These are phyloP conservation scores for Lactarius vividus DNA, from an alignment of 768 basidiomycete species.

Conservation along the genomic window DNA sequence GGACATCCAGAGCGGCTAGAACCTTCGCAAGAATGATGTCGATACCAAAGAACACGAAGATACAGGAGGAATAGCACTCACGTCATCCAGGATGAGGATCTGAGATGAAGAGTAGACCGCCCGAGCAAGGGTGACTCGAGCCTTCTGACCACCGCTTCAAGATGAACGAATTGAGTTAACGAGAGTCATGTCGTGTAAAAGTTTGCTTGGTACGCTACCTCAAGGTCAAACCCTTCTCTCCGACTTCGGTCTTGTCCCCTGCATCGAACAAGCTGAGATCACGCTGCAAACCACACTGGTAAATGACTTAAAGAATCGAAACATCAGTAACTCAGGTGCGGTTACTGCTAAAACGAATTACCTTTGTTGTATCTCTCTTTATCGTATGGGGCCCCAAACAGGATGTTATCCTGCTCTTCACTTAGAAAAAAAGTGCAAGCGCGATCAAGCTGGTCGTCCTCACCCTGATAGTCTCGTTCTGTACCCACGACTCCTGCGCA, in stretches of 20 bases:
- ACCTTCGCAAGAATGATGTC: conserved; percentile 29
- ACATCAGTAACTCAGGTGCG: not conserved
- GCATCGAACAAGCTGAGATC: conserved; percentile 48
- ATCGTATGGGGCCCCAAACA: conserved; percentile 49
- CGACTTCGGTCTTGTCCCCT: conserved; percentile 55
- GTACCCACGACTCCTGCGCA: conserved; percentile 83
- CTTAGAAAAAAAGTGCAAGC: not conserved
- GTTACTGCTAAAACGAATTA: conserved; percentile 13
- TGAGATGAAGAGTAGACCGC: conserved; percentile 60
- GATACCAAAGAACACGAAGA: no score
- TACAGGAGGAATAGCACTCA: conserved; percentile 31
- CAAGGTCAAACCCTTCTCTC: conserved; percentile 53
- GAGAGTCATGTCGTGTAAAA: not conserved
- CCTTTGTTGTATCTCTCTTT: conserved; percentile 44
- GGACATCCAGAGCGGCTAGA: conserved; percentile 51
- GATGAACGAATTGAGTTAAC: not conserved
- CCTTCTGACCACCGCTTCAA: conserved; percentile 55
- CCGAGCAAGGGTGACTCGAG: conserved; percentile 53
- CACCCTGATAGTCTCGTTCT: conserved; percentile 73
- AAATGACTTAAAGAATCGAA: conserved; percentile 8
- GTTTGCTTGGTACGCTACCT: conserved; percentile 29
- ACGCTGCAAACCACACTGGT: conserved; percentile 33
- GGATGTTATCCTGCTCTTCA: conserved; percentile 45
- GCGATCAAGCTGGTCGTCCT: conserved; percentile 6
- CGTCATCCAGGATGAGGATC: conserved; percentile 70